phyloP scores from a whole-genome alignment of 495 filamentous ascomycete genomes.

The Penicillium antarcticum region DNA sequence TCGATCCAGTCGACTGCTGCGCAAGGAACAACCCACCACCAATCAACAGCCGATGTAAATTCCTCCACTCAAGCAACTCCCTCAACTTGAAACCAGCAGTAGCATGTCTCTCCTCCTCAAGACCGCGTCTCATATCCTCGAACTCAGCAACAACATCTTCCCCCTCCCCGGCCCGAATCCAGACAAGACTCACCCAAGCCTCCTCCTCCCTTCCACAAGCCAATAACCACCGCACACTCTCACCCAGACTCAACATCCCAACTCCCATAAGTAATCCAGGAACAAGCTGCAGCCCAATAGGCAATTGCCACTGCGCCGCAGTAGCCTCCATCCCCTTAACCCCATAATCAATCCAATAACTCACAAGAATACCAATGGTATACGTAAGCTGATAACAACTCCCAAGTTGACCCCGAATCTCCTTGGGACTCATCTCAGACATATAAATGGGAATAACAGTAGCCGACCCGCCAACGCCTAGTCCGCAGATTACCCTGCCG shows the following conservation, averaged over 20 bases:
- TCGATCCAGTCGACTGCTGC: constrained; percentile 53
- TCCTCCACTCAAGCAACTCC: constrained; percentile 43
- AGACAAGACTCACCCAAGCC: constrained; percentile 46
- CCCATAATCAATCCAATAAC: constrained; percentile 55
- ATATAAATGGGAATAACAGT: constrained; percentile 57
- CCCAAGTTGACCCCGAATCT: constrained; percentile 51
- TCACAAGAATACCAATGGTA: constrained; percentile 48
- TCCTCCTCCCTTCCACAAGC: constrained; percentile 36
- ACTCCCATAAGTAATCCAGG: constrained; percentile 49
- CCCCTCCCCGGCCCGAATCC: constrained; percentile 44
- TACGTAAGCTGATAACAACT: constrained; percentile 52
- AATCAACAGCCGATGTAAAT: constrained; percentile 38
- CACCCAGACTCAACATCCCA: constrained; percentile 45
- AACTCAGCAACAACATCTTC: constrained; percentile 41
- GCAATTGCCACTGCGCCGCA: constrained; percentile 49
- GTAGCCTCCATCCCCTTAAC: constrained; percentile 56
- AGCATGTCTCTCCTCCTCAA: constrained; percentile 41
- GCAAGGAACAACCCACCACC: constrained; percentile 41
- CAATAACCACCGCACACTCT: constrained; percentile 52
- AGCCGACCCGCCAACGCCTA: constrained; percentile 56
- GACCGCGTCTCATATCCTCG: constrained; percentile 38
- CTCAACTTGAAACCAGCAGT: constrained; percentile 37
- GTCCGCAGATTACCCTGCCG: constrained; percentile 50
- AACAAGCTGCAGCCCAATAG: constrained; percentile 50
- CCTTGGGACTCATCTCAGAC: constrained; percentile 54